These are phyloP conservation scores for Lotmaria passim DNA, from an alignment of 208 protist species.

Conservation along the genomic window DNA sequence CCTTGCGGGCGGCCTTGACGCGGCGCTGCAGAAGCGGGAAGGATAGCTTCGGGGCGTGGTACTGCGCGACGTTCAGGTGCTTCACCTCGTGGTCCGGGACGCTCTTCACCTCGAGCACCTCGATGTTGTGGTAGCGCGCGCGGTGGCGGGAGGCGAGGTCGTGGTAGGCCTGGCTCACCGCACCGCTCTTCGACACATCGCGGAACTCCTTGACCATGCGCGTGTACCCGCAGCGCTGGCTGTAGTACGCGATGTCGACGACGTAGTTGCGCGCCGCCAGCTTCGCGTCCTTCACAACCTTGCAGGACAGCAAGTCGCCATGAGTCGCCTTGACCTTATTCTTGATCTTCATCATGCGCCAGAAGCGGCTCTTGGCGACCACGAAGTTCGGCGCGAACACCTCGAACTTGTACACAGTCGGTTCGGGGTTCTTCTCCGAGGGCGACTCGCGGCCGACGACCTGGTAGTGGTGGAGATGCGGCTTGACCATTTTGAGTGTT, in stretches of 20 bases:
- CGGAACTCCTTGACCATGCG: constrained; percentile 99
- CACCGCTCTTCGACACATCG: constrained; percentile 94
- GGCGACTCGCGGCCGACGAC: constrained; percentile 95
- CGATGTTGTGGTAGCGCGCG: constrained; percentile 94
- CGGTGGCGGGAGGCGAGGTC: constrained; percentile 98
- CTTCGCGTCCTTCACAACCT: constrained; percentile 96
- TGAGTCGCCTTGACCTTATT: constrained; percentile 98
- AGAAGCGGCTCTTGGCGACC: constrained; percentile 99
- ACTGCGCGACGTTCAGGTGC: constrained; percentile 91
- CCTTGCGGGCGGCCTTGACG: constrained; percentile 74
- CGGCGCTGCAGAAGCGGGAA: constrained; percentile 96
- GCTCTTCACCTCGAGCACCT: constrained; percentile 95
- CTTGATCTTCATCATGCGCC: constrained; percentile 98
- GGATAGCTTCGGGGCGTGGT: constrained; percentile 90
- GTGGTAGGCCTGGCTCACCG: constrained; percentile 97
- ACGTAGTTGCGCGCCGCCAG: constrained; percentile 98
- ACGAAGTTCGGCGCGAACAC: constrained; percentile 99
- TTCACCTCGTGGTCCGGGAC: constrained; percentile 86
- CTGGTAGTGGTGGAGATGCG: constrained; percentile 93
- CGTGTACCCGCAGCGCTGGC: constrained; percentile 97
- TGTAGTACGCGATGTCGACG: constrained; percentile 98
- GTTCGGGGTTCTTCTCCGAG: constrained; percentile 90
- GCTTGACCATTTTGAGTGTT: constrained; percentile 68
- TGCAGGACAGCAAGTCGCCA: constrained; percentile 96
- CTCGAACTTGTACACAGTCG: constrained; percentile 98